Percentiles rank a stretch among this genome's conserved stretches.
Evolutionary conservation across 106 monocot species (phyloP).

Genomic region (Allium cepa): DNA sequence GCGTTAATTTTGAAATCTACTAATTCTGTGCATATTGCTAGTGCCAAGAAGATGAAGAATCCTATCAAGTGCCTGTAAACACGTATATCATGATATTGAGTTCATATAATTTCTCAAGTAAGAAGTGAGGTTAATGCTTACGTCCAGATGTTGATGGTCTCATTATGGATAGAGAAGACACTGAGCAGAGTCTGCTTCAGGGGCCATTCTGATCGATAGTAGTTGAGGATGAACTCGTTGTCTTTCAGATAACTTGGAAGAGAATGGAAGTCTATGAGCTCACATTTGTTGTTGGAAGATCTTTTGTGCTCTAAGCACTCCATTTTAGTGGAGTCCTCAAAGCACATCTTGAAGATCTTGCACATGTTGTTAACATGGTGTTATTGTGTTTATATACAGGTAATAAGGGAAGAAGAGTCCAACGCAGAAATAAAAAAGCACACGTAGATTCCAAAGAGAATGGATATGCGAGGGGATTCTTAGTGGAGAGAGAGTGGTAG

Average conservation of each 20-base stretch:
- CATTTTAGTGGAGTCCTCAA: too few relatives aligned
- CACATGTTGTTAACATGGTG: too few relatives aligned
- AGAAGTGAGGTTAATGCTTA: constrained; percentile 4
- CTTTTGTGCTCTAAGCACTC: too few relatives aligned
- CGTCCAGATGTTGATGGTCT: constrained; percentile 53
- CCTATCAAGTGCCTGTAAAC: neutral
- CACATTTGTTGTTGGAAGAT: neutral
- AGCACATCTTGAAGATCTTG: too few relatives aligned
- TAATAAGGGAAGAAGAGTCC: too few relatives aligned
- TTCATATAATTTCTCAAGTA: too few relatives aligned
- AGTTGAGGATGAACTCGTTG: constrained; percentile 40
- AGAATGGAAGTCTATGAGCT: constrained; percentile 23
- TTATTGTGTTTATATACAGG: too few relatives aligned
- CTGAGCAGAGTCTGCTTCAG: constrained; percentile 41
- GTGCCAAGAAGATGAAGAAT: constrained; percentile 2
- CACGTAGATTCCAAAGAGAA: too few relatives aligned
- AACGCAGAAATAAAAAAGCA: too few relatives aligned
- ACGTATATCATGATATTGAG: too few relatives aligned
- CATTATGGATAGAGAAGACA: constrained; percentile 48
- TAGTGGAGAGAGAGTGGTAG: too few relatives aligned
- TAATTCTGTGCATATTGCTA: neutral
- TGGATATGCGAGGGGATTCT: too few relatives aligned
- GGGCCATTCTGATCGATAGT: constrained; percentile 42
- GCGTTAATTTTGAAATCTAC: neutral
- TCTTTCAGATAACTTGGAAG: constrained; percentile 39